Conservation (phyloP, 2,329 filamentous ascomycete species). For the Corinectria fuckeliana region DNA sequence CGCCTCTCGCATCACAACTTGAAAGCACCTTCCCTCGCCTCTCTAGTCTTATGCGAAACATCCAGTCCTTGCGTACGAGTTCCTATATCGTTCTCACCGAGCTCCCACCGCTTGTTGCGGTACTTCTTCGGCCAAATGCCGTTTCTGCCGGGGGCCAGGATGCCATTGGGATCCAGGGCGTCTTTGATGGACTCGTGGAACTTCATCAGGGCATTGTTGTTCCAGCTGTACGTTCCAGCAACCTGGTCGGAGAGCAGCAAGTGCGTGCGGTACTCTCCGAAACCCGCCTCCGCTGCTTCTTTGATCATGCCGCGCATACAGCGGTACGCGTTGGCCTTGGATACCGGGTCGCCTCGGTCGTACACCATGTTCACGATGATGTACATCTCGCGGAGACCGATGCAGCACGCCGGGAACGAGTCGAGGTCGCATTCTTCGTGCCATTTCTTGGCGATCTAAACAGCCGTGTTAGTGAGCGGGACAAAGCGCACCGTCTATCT, state of each 20-base stretch:
- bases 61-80: not conserved
- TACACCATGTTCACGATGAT: conserved; percentile 28
- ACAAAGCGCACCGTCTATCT: not conserved
- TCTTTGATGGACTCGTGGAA: conserved; percentile 23
- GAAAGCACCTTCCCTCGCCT: not conserved
- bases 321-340: conserved; percentile 12
- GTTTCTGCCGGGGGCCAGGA: conserved; percentile 26
- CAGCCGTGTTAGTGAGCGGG: not conserved
- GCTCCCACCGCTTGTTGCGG: not conserved
- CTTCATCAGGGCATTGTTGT: conserved; percentile 22
- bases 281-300: conserved; percentile 21
- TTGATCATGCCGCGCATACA: conserved; percentile 23
- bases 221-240: conserved; percentile 28
- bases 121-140: conserved; percentile 23
- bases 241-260: conserved; percentile 26
- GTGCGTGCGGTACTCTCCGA: conserved; percentile 30
- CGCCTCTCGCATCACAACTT: not conserved
- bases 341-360: conserved; percentile 12
- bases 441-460: not conserved
- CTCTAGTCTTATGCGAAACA: not conserved
- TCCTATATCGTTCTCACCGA: not conserved
- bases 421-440: not conserved
- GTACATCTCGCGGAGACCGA: conserved; percentile 30
- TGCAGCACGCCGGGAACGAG: conserved; percentile 12
- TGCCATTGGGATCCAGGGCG: conserved; percentile 25